Conservation (phyloP, 2,329 filamentous ascomycete genomes). For the Ophiocordyceps sinensis region DNA sequence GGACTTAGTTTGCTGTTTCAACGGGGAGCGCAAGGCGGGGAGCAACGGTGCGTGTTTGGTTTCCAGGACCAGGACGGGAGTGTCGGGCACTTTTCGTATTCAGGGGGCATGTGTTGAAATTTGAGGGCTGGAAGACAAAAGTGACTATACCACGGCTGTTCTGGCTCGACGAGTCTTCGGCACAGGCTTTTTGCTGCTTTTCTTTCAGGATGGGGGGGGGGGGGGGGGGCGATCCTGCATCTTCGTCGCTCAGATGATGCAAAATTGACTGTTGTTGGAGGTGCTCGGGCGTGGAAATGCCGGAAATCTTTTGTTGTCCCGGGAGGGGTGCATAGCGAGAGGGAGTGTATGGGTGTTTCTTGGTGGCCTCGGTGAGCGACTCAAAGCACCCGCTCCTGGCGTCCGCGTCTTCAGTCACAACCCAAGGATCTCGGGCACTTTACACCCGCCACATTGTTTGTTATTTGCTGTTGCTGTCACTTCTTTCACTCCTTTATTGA, state of each 20-base stretch:
- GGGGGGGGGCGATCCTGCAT: slow-evolving; percentile 13
- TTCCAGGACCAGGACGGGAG: slow-evolving; percentile 21
- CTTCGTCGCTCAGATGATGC: slow-evolving; percentile 4
- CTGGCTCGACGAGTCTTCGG: slow-evolving; percentile 19
- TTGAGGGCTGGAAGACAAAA: slow-evolving; percentile 26
- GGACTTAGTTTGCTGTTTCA: slow-evolving; percentile 25
- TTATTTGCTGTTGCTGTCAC: not conserved
- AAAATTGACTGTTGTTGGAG: slow-evolving; percentile 1
- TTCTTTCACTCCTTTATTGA: not conserved
- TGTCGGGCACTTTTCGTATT: slow-evolving; percentile 20
- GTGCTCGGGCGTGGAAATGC: slow-evolving; percentile 19
- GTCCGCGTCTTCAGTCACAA: slow-evolving; percentile 5
- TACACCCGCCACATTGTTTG: not conserved
- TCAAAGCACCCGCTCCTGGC: slow-evolving; percentile 12
- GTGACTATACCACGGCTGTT: slow-evolving; percentile 22
- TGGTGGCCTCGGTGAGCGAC: slow-evolving; percentile 17
- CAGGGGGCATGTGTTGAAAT: slow-evolving; percentile 19
- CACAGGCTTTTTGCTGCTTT: slow-evolving; percentile 13
- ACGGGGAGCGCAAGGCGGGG: slow-evolving; percentile 17
- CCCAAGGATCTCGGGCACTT: not conserved
- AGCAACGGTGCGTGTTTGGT: slow-evolving; percentile 20
- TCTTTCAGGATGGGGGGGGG: slow-evolving; percentile 7
- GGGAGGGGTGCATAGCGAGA: slow-evolving; percentile 28
- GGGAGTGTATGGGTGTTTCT: slow-evolving; percentile 5
- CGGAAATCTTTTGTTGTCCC: slow-evolving; percentile 25